Base-by-base conservation (phyloP, 306 rosid genomes). In the Acacia melanoxylon region DNA sequence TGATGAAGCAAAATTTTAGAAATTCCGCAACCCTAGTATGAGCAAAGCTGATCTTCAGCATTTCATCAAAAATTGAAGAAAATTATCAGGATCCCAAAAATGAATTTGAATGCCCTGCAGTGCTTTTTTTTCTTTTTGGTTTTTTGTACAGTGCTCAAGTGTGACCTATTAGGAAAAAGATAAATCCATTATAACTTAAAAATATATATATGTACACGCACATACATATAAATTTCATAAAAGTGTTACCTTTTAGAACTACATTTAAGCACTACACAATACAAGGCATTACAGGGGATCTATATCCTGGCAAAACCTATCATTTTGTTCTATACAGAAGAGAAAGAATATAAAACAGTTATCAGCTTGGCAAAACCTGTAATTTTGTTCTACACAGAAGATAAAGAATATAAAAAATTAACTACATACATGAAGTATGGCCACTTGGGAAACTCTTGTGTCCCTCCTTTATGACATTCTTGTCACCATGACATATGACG, bases 381-480 rank as follows among this genome's bases (percentile, higher is more conserved):
- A n/a, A 45, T 49, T 45, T 22, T 16, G 33, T 66, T 13, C n/a
- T 24, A 58, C 72, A 67, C 10, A 63, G 72, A 52, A 66, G 41
- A 70, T 56, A 51, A 20, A 70, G 51, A 46, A 54, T 71, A 67
- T 25, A 58, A 29, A 12, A 81, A 75, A 41, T 27, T 51, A 52
- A 78, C 54, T 66, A 80, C 94, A 82, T 88, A 91, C 98, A 76
- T 81, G 98, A 86, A 80, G 98, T 91, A 87, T 92, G 98, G 51
- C 98, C 98, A 44, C 98, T 94, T 9, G 97, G 98, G 86, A 94
- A 94, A 86, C 97, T 94, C 92, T 94, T 94, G 46, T 94, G 89
- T 51, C 98, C 97, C 86, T 94, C 98, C 91, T 86, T 92, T 72
- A 94, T 79, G 74, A 91, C 89, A 46, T 37, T 71, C 81, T 78